Evolutionary conservation across 495 filamentous ascomycete species (phyloP).

Genomic region (Tuber brumale): DNA sequence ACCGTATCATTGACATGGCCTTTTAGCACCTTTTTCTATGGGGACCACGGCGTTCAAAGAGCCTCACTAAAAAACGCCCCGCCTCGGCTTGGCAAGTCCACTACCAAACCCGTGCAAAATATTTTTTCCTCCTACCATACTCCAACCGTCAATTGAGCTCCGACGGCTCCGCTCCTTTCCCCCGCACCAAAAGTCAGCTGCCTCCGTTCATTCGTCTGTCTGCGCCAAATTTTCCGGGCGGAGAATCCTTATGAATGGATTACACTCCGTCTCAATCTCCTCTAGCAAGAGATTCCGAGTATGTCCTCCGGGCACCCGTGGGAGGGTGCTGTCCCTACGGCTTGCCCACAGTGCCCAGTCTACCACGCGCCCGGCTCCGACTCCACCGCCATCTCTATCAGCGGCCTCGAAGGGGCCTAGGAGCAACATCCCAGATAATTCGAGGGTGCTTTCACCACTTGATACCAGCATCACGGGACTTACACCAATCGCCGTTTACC

Average conservation of each 20-base stretch:
- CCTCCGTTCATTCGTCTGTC: not conserved
- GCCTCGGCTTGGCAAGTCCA: not conserved
- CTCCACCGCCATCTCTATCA: not conserved
- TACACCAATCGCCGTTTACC: constrained; percentile 22
- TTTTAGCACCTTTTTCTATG: not conserved
- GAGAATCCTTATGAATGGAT: constrained; percentile 38
- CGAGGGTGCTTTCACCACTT: constrained; percentile 9
- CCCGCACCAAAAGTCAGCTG: not conserved
- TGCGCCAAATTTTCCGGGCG: constrained; percentile 24
- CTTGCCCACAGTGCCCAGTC: constrained; percentile 16
- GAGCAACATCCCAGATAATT: not conserved
- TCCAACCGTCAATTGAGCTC: not conserved
- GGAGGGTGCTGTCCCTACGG: constrained; percentile 30
- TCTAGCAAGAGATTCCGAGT: constrained; percentile 28
- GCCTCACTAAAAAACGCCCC: not conserved
- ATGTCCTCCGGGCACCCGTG: constrained; percentile 35
- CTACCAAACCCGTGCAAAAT: not conserved
- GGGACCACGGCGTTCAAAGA: not conserved
- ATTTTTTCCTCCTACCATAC: not conserved
- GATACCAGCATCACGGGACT: constrained; percentile 21
- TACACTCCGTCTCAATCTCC: constrained; percentile 29
- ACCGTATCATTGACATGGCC: not conserved
- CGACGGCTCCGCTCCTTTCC: not conserved
- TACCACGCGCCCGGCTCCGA: not conserved
- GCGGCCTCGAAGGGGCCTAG: not conserved